phyloP scores from a whole-genome alignment of 2,329 filamentous ascomycete genomes.

The Colletotrichum tofieldiae region DNA sequence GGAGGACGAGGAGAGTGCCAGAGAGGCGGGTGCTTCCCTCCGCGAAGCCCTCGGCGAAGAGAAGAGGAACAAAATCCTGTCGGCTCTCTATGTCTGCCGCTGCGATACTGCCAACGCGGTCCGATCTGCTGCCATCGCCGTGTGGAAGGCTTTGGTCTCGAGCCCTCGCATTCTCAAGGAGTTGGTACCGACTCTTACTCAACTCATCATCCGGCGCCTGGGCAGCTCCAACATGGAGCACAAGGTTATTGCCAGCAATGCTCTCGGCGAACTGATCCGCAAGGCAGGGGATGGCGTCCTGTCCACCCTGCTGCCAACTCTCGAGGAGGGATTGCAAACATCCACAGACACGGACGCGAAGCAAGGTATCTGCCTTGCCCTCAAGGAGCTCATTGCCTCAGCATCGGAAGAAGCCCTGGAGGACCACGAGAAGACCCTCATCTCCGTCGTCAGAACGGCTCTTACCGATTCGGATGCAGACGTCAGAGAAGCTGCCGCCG shows the following conservation, averaged over 20 bases:
- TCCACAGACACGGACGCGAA: conserved; percentile 94
- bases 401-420: conserved; percentile 91
- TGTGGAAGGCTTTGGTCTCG: conserved; percentile 97
- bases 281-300: conserved; percentile 97
- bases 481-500: conserved; percentile 94
- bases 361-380: conserved; percentile 96
- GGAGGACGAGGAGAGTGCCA: conserved; percentile 82
- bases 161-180: conserved; percentile 95
- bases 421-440: conserved; percentile 94
- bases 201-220: conserved; percentile 93
- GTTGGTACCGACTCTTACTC: conserved; percentile 92
- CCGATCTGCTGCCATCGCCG: conserved; percentile 88
- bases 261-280: conserved; percentile 94
- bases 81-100: conserved; percentile 97
- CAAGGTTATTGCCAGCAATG: conserved; percentile 98
- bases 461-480: conserved; percentile 91
- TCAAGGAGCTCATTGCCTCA: conserved; percentile 93
- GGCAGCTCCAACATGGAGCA: conserved; percentile 98
- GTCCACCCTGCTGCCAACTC: conserved; percentile 87
- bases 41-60: conserved; percentile 95
- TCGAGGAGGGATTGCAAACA: conserved; percentile 90
- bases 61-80: conserved; percentile 96
- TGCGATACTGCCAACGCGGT: conserved; percentile 96
- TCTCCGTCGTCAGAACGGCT: conserved; percentile 93
- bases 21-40: conserved; percentile 92